These are phyloP conservation scores for Boletellus ananas DNA, from an alignment of 768 basidiomycete species.

Conservation along the genomic window DNA sequence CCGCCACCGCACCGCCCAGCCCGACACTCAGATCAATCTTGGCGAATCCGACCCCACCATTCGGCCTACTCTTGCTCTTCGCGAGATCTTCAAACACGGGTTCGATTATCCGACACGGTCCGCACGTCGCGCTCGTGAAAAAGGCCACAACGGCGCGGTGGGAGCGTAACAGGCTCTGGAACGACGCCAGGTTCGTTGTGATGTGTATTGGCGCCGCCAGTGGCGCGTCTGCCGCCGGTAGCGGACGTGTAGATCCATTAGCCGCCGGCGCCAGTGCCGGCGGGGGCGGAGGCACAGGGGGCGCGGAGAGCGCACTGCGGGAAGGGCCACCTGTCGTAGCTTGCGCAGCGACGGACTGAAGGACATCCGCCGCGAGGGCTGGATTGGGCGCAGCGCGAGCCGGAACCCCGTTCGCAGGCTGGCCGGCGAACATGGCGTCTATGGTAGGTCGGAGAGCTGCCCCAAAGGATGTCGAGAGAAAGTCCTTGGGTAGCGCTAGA, in stretches of 20 bases:
- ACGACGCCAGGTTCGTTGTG: conserved; percentile 71
- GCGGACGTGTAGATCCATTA: conserved; percentile 20
- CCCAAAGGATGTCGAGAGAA: conserved; percentile 87
- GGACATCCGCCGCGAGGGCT: conserved; percentile 48
- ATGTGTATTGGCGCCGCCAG: conserved; percentile 63
- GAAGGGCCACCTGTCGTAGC: conserved; percentile 34
- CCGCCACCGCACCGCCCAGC: conserved; percentile 55
- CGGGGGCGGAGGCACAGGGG: conserved; percentile 1
- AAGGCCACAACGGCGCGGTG: conserved; percentile 76
- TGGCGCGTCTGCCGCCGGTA: conserved; percentile 38
- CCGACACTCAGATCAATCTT: conserved; percentile 81
- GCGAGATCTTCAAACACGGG: conserved; percentile 81
- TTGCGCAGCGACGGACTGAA: conserved; percentile 55
- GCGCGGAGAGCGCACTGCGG: background rate
- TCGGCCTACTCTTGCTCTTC: conserved; percentile 48
- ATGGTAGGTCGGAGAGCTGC: conserved; percentile 84
- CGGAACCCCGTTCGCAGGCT: conserved; percentile 31
- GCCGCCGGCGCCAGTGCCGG: conserved; percentile 10
- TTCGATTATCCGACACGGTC: conserved; percentile 79
- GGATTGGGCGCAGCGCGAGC: conserved; percentile 40
- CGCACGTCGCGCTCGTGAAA: conserved; percentile 75
- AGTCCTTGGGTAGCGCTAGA: conserved; percentile 73
- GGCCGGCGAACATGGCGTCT: conserved; percentile 75
- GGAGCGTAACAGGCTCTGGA: conserved; percentile 57
- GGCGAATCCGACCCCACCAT: conserved; percentile 63